A percentile compares a stretch with the other conserved stretches of the same genome.
These are phyloP conservation scores for Phytophthora capsici DNA, from an alignment of 352 stramenopile species.

Conservation along the genomic window DNA sequence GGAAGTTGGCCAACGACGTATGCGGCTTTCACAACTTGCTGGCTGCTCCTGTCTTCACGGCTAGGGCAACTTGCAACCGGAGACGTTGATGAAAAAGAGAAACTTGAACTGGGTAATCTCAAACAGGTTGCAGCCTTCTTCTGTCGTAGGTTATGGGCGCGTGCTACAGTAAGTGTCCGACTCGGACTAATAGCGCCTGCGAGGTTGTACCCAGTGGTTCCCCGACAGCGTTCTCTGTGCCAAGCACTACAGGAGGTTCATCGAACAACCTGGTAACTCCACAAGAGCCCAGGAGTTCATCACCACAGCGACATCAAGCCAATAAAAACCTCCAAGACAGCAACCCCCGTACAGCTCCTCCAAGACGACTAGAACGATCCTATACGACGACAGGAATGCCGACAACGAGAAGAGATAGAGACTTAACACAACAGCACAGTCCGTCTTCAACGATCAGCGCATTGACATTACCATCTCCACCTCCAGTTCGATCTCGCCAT, in stretches of 20 bases:
- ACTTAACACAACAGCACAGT: neutral
- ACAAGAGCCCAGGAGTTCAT: neutral
- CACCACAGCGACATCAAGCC: neutral
- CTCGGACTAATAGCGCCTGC: constrained; percentile 10
- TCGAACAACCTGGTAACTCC: constrained; percentile 24
- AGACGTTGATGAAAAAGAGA: constrained; percentile 11
- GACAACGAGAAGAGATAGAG: neutral
- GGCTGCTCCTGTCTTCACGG: neutral
- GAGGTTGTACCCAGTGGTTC: constrained; percentile 8
- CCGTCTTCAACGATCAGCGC: constrained; percentile 2
- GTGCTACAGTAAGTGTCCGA: constrained; percentile 27
- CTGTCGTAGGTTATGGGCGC: constrained; percentile 17
- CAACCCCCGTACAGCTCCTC: neutral
- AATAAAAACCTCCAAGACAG: neutral
- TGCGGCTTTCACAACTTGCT: constrained; percentile 16
- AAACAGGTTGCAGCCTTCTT: neutral
- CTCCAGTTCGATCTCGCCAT: constrained; percentile 12
- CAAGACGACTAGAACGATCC: neutral
- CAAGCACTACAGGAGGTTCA: neutral
- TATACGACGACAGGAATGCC: constrained; percentile 7
- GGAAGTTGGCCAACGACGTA: constrained; percentile 9
- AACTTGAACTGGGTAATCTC: neutral
- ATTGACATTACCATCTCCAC: constrained; percentile 7
- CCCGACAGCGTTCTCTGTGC: constrained; percentile 7
- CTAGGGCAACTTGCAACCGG: neutral